Conservation (phyloP, 441 rosid genomes). For the Euphorbia schlechtendalii region DNA sequence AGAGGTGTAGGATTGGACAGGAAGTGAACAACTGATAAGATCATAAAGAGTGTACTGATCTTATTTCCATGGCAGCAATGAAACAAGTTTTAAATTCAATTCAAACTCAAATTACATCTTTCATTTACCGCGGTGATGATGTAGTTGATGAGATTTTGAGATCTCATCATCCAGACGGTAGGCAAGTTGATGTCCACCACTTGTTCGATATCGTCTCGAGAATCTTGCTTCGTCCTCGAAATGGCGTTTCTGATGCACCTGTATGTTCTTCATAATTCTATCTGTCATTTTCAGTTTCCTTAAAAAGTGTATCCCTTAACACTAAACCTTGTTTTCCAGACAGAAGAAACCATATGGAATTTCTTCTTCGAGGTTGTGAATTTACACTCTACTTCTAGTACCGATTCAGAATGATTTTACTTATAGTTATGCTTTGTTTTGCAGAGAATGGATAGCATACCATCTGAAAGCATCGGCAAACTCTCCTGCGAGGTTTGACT, state of each 20-base stretch:
- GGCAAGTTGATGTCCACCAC: not conserved
- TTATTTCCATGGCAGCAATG: not conserved
- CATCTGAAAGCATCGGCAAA: not conserved
- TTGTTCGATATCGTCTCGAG: not conserved
- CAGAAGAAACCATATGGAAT: constrained; percentile 1
- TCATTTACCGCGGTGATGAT: not conserved
- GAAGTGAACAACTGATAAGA: too few relatives aligned
- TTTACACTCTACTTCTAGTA: too few relatives aligned
- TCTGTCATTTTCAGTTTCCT: not conserved
- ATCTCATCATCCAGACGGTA: constrained; percentile 1
- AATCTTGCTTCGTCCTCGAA: not conserved
- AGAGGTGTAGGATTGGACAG: too few relatives aligned
- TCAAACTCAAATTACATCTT: not conserved
- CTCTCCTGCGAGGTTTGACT: constrained; percentile 5
- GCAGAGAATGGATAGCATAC: not conserved
- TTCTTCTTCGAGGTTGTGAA: not conserved
- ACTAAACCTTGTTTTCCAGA: not conserved
- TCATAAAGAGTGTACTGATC: too few relatives aligned
- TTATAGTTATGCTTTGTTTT: not conserved
- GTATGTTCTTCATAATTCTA: not conserved
- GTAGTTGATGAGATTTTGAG: not conserved
- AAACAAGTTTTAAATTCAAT: not conserved
- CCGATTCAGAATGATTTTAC: too few relatives aligned
- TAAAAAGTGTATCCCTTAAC: too few relatives aligned
- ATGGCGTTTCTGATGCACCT: not conserved